Evolutionary conservation across 768 basidiomycete species (phyloP), one percentile per base, ranked within the genome.

Genomic region (Mycena alexandri): DNA sequence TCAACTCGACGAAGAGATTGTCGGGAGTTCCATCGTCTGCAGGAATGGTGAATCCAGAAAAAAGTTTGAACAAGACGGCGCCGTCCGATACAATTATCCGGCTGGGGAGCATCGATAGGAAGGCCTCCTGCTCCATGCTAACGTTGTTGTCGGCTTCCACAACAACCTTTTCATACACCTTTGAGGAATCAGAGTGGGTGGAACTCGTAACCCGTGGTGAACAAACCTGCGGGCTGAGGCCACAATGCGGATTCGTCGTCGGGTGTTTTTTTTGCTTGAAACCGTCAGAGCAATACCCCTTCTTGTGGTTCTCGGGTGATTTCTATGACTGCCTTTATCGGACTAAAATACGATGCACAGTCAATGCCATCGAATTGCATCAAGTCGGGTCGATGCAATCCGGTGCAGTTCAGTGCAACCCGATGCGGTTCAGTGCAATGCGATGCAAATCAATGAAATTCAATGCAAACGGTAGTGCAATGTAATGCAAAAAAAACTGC

Each of bases 281-380:
- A 0, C 62, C 62, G 34, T 63, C 62, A 1, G 62, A 55, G 34
- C 62, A 63, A 24, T 55, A 41, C 1, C 53, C 62, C 13, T 47
- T 55, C n/a, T 63, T 63, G 53, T 63, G 62, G 33, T 63, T 63
- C 12, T 63, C 62, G 0, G 43, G 43, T 6, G 53, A n/a, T n/a
- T n/a, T n/a, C n/a, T n/a, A n/a, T n/a, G n/a, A n/a, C n/a, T n/a
- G n/a, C n/a, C n/a, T n/a, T n/a, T n/a, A n/a, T n/a, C n/a, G n/a
- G n/a, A n/a, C n/a, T n/a, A n/a, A n/a, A n/a, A n/a, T n/a, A n/a
- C n/a, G n/a, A n/a, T n/a, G n/a, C n/a, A n/a, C n/a, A n/a, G n/a
- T n/a, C n/a, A n/a, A n/a, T n/a, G n/a, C n/a, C n/a, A n/a, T n/a
- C n/a, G n/a, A n/a, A n/a, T n/a, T n/a, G n/a, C n/a, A n/a, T n/a